phyloP scores from a whole-genome alignment of 768 basidiomycete species.

The Tricholoma sp. region DNA sequence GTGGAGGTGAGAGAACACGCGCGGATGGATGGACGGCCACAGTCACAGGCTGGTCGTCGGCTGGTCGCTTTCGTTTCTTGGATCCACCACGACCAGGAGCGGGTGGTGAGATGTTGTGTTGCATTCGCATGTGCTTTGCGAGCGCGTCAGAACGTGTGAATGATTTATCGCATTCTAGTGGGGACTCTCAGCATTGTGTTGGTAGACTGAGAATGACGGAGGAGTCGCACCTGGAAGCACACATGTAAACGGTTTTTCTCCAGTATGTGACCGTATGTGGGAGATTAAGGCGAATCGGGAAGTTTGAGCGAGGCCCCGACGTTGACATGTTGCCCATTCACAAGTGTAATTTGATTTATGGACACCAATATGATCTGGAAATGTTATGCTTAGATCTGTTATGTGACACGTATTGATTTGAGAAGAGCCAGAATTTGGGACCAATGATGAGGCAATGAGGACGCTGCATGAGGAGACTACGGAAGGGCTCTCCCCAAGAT shows the following conservation, averaged over 20 bases:
- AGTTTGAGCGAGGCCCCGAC: slow-evolving; percentile 79
- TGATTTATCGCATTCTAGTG: slow-evolving; percentile 84
- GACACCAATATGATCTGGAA: slow-evolving; percentile 71
- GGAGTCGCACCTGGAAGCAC: slow-evolving; percentile 18
- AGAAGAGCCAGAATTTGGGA: not conserved
- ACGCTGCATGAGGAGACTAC: not conserved
- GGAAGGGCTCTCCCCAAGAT: not conserved
- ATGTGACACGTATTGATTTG: not conserved
- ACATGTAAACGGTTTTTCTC: slow-evolving; percentile 91
- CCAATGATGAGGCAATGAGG: no score
- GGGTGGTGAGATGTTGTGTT: slow-evolving; percentile 75
- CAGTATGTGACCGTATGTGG: slow-evolving; percentile 89
- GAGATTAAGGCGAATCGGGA: slow-evolving; percentile 88
- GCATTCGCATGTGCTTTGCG: slow-evolving; percentile 86
- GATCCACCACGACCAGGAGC: slow-evolving; percentile 65
- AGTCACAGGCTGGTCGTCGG: slow-evolving; percentile 29
- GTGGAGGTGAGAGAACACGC: slow-evolving; percentile 17
- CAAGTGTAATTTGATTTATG: slow-evolving; percentile 85
- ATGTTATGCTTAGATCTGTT: not conserved
- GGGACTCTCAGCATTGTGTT: not conserved
- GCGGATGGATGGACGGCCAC: slow-evolving; percentile 18
- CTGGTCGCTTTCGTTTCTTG: slow-evolving; percentile 64
- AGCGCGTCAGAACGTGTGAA: slow-evolving; percentile 95
- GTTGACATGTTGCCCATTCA: slow-evolving; percentile 80
- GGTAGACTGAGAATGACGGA: not conserved